These are phyloP conservation scores for Turritis glabra DNA, from an alignment of 345 rosid genomes.

Conservation along the genomic window DNA sequence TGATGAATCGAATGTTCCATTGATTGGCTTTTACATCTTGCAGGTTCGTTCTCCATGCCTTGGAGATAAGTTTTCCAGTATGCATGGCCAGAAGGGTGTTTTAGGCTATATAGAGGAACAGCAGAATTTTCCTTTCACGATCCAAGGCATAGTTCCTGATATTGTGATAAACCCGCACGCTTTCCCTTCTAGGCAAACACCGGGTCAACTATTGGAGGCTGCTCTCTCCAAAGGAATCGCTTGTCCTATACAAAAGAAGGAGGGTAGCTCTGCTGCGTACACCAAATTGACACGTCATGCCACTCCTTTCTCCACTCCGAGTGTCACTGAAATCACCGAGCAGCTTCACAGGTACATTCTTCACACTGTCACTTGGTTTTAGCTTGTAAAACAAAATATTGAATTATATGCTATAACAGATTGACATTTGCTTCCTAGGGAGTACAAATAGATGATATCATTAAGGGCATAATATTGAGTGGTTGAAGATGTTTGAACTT, in stretches of 20 bases:
- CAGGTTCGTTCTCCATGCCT: conserved; percentile 86
- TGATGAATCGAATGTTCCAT: not conserved
- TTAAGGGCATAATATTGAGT: not conserved
- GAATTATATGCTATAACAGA: not conserved
- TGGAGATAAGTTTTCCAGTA: conserved; percentile 95
- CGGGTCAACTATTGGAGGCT: conserved; percentile 92
- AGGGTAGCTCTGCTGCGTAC: conserved; percentile 42
- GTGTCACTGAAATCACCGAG: conserved; percentile 66
- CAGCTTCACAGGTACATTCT: conserved; percentile 78
- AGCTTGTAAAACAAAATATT: not conserved
- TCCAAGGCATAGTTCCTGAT: conserved; percentile 91
- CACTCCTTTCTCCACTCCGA: conserved; percentile 85
- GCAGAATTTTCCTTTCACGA: conserved; percentile 88
- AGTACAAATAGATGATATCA: not conserved
- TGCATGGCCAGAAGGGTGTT: conserved; percentile 99
- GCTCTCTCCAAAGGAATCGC: conserved; percentile 94
- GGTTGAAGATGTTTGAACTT: not conserved
- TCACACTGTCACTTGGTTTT: not conserved
- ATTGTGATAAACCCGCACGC: conserved; percentile 89
- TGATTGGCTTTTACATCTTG: conserved; percentile 17
- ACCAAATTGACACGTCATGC: conserved; percentile 65
- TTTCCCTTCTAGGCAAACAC: conserved; percentile 93
- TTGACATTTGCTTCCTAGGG: conserved; percentile 8
- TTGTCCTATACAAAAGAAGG: conserved; percentile 42
- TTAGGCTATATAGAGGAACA: conserved; percentile 87